These are phyloP conservation scores for Geotrichum ghanense DNA, from an alignment of 805 yeast species.

Conservation along the genomic window DNA sequence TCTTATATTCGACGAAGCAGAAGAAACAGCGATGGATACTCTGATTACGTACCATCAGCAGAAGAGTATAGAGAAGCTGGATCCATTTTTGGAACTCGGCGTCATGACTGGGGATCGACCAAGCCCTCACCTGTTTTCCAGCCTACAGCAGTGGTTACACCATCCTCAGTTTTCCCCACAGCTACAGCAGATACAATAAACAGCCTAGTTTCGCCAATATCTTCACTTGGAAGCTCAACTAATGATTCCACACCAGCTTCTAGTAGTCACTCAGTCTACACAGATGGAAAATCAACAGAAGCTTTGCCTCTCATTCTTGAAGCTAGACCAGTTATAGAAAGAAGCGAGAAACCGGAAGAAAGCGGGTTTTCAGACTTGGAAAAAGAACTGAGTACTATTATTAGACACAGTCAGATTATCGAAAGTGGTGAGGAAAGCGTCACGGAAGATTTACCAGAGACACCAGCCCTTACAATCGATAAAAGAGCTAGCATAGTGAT, in stretches of 20 bases:
- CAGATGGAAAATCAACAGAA: neutral
- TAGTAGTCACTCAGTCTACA: neutral
- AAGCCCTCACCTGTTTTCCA: neutral
- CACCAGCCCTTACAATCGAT: neutral
- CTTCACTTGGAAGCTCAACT: neutral
- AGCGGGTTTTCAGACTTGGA: neutral
- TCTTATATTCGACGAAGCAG: slow-evolving; percentile 10
- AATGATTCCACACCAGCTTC: slow-evolving; percentile 1
- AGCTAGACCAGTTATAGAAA: neutral
- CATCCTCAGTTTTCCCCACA: neutral
- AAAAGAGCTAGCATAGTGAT: neutral
- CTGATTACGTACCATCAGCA: slow-evolving; percentile 11
- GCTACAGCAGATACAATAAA: neutral
- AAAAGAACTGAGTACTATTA: neutral
- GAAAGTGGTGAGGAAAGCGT: slow-evolving; percentile 8
- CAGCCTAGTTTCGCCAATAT: neutral
- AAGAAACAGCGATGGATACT: slow-evolving; percentile 12
- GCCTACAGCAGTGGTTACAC: neutral
- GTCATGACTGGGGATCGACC: slow-evolving; percentile 37
- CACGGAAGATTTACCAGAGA: slow-evolving; percentile 6
- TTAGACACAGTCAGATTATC: neutral
- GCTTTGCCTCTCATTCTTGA: neutral
- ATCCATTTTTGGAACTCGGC: slow-evolving; percentile 35
- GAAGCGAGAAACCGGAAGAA: neutral
- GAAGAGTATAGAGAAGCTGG: slow-evolving; percentile 17